These are phyloP conservation scores for Pichia sporocuriosa DNA, from an alignment of 805 yeast species.

Conservation along the genomic window DNA sequence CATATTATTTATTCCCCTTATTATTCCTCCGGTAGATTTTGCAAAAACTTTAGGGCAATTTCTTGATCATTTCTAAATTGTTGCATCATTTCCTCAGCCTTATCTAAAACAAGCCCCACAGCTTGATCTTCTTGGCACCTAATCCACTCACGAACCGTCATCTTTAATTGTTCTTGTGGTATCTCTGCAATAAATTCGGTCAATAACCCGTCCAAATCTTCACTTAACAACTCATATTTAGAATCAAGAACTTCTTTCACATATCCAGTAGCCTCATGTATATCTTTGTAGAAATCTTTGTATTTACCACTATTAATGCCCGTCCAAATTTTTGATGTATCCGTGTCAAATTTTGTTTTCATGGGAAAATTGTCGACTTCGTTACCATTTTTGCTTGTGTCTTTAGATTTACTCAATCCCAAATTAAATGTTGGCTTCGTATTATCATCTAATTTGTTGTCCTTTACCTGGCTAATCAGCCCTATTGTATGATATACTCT, in stretches of 20 bases:
- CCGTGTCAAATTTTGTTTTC: neutral
- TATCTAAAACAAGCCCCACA: conserved; percentile 38
- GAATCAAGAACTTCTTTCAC: conserved; percentile 26
- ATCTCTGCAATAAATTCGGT: conserved; percentile 58
- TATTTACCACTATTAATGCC: conserved; percentile 27
- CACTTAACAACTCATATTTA: conserved; percentile 36
- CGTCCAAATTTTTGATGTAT: conserved; percentile 17
- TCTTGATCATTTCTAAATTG: conserved; percentile 43
- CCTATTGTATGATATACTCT: no score
- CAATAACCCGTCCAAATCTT: conserved; percentile 61
- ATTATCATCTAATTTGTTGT: no score
- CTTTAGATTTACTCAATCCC: no score
- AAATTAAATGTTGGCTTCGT: no score
- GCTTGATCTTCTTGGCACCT: conserved; percentile 48
- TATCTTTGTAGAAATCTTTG: conserved; percentile 23
- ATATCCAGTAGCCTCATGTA: conserved; percentile 28
- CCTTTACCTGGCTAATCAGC: no score
- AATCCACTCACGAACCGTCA: conserved; percentile 72
- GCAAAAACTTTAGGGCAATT: conserved; percentile 40
- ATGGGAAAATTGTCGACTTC: neutral
- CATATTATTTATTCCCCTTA: no score
- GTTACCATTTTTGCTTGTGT: neutral
- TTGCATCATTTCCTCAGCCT: conserved; percentile 41
- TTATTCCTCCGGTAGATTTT: conserved; percentile 29
- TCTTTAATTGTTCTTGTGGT: conserved; percentile 61